Conservation (phyloP, 1,284 basidiomycete species). For the Marasmius sp. region DNA sequence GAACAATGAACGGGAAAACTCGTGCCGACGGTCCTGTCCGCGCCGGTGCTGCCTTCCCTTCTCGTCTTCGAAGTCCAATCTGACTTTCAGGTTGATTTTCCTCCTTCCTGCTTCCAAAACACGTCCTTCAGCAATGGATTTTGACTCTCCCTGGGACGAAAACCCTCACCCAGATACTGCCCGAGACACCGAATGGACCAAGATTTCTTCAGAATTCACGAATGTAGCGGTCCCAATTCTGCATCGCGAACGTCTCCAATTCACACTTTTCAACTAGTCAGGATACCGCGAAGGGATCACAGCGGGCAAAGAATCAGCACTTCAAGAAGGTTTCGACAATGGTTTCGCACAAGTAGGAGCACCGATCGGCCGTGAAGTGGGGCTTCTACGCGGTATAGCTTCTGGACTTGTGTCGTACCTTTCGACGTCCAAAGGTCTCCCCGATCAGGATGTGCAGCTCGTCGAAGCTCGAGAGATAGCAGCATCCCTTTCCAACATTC, state of each 20-base stretch:
- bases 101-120: not conserved
- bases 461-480: constrained; percentile 54
- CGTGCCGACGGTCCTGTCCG: no score
- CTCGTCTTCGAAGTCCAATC: no score
- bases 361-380: constrained; percentile 73
- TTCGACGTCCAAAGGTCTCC: constrained; percentile 20
- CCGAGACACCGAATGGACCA: constrained; percentile 60
- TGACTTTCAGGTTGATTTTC: not conserved
- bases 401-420: constrained; percentile 61
- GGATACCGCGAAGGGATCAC: constrained; percentile 89
- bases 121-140: not conserved
- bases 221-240: constrained; percentile 42
- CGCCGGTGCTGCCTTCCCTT: no score
- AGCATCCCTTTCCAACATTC: constrained; percentile 52
- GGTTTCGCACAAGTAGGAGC: constrained; percentile 74
- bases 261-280: constrained; percentile 43
- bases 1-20: no score
- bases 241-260: not conserved
- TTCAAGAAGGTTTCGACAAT: constrained; percentile 81
- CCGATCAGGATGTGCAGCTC: constrained; percentile 16
- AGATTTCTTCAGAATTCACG: constrained; percentile 63
- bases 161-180: constrained; percentile 27
- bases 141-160: constrained; percentile 57
- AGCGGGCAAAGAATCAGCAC: constrained; percentile 75
- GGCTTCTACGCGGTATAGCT: constrained; percentile 65